phyloP scores from a whole-genome alignment of 129 eudicot species.

The Arctium minus region DNA sequence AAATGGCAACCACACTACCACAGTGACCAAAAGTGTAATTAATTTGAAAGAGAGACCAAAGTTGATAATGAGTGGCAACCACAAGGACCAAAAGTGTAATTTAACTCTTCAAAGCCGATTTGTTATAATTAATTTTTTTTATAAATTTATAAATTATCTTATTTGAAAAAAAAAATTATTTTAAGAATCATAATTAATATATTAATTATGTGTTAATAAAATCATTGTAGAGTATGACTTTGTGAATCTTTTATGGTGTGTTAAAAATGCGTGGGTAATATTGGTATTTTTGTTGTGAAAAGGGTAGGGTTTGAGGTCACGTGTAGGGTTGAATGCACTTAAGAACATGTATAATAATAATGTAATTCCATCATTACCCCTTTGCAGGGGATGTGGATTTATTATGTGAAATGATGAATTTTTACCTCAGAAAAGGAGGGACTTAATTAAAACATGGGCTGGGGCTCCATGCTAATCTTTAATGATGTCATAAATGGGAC shows the following conservation, averaged over 20 bases:
- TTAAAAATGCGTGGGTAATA: not conserved
- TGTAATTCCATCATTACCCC: constrained; percentile 20
- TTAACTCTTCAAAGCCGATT: too few species aligned
- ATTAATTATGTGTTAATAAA: not conserved
- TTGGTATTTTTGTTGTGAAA: not conserved
- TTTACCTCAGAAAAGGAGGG: not conserved
- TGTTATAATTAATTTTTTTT: too few species aligned
- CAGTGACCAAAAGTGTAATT: too few species aligned
- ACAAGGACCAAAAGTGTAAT: too few species aligned
- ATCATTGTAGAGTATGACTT: not conserved
- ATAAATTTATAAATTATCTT: too few species aligned
- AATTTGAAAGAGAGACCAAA: too few species aligned
- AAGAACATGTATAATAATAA: constrained; percentile 6
- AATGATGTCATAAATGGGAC: constrained; percentile 2
- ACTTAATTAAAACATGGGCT: not conserved
- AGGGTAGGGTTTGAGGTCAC: constrained; percentile 1
- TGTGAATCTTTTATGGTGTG: not conserved
- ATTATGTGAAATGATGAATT: constrained; percentile 12
- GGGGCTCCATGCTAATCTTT: constrained; percentile 8
- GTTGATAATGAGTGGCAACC: too few species aligned
- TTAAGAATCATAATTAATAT: not conserved
- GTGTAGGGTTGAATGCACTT: constrained; percentile 21
- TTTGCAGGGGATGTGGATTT: constrained; percentile 10
- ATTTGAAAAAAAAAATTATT: not conserved
- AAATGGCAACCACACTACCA: too few species aligned